phyloP scores from a whole-genome alignment of 176 grass and related monocot genomes.

The Secale cereale region DNA sequence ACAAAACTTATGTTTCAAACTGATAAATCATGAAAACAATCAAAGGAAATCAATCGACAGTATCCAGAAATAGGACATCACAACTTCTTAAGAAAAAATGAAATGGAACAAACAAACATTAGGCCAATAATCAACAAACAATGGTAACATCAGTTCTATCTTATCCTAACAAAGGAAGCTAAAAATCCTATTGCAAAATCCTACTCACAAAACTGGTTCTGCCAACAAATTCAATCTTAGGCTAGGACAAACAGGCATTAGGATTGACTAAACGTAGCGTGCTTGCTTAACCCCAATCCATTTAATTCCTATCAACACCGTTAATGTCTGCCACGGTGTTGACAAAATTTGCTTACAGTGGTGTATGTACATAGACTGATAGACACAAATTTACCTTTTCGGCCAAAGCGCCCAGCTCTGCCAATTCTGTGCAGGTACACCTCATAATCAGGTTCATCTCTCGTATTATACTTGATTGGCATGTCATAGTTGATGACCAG shows the following conservation, averaged over 20 bases:
- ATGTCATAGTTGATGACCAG: slow-evolving; percentile 96
- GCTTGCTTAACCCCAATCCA: neutral
- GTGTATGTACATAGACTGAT: neutral
- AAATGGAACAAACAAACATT: neutral
- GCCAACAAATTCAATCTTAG: neutral
- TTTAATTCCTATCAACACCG: too few relatives aligned
- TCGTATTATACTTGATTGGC: slow-evolving; percentile 63
- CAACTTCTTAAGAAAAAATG: neutral
- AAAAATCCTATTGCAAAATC: neutral
- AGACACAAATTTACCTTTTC: slow-evolving; percentile 61
- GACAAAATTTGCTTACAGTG: too few relatives aligned
- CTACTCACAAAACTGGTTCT: neutral
- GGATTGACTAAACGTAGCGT: neutral
- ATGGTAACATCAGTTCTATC: neutral
- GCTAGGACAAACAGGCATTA: neutral
- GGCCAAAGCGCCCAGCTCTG: slow-evolving; percentile 90
- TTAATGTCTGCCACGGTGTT: too few relatives aligned
- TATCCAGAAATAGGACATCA: neutral
- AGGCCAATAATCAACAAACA: neutral
- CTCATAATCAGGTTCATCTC: slow-evolving; percentile 79
- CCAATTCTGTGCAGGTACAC: slow-evolving; percentile 96
- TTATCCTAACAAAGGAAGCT: neutral
- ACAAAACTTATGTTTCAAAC: neutral
- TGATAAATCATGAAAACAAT: neutral
- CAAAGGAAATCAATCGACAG: neutral